Evolutionary conservation across 2,329 filamentous ascomycete species (phyloP).

Genomic region (Elsinoe ampelina): DNA sequence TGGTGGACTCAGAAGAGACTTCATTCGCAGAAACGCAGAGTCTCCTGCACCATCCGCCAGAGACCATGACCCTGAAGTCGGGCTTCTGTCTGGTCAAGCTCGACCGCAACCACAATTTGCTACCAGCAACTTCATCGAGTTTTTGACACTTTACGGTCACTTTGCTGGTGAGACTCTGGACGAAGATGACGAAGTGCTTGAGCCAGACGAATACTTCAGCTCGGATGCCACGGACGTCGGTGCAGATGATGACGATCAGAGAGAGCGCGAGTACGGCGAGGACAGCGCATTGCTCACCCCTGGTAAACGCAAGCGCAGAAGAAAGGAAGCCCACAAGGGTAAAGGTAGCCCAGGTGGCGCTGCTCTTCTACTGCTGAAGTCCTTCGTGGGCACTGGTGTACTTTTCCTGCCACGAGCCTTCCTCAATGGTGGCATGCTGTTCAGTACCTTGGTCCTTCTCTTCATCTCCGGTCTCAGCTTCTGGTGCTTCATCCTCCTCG

Average conservation of each 20-base stretch:
- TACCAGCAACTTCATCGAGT: slow-evolving; percentile 91
- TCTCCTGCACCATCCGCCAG: slow-evolving; percentile 35
- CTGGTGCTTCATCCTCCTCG: slow-evolving; percentile 92
- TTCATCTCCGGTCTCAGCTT: slow-evolving; percentile 80
- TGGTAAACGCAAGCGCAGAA: slow-evolving; percentile 60
- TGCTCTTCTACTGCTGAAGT: slow-evolving; percentile 81
- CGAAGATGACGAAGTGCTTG: slow-evolving; percentile 85
- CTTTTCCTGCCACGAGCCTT: slow-evolving; percentile 88
- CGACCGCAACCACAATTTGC: slow-evolving; percentile 54
- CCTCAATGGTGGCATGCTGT: slow-evolving; percentile 93
- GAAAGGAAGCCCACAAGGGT: slow-evolving; percentile 65
- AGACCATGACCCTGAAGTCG: slow-evolving; percentile 14
- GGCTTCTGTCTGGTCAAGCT: slow-evolving; percentile 20
- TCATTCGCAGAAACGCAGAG: slow-evolving; percentile 64
- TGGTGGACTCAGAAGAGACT: slow-evolving; percentile 87
- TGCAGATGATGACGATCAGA: slow-evolving; percentile 37
- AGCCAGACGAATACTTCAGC: slow-evolving; percentile 83
- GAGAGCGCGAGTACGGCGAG: slow-evolving; percentile 73
- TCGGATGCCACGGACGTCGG: slow-evolving; percentile 57
- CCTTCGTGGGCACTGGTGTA: slow-evolving; percentile 93
- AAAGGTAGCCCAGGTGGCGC: slow-evolving; percentile 73
- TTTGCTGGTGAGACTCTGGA: slow-evolving; percentile 96
- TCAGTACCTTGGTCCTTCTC: slow-evolving; percentile 86
- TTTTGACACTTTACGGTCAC: slow-evolving; percentile 88
- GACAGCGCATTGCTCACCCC: slow-evolving; percentile 69